phyloP scores from a whole-genome alignment of 768 basidiomycete species.

The Kwoniella dejecticola region DNA sequence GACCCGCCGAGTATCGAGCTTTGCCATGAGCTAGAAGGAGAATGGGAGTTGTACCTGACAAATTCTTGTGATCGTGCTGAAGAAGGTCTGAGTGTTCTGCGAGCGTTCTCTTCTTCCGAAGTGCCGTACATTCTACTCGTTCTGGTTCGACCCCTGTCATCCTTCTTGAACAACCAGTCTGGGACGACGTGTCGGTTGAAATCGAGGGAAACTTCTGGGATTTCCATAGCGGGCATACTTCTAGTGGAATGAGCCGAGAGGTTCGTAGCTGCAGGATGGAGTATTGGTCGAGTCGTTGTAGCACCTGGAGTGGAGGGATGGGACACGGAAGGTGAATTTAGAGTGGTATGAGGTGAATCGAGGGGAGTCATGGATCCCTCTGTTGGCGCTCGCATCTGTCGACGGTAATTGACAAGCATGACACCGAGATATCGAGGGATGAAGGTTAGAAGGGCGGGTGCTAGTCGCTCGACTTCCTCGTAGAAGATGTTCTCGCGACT shows the following conservation, averaged over 20 bases:
- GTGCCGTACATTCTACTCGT: constrained; percentile 9
- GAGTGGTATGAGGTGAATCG: constrained; percentile 6
- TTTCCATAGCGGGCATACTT: constrained; percentile 65
- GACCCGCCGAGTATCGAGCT: constrained; percentile 31
- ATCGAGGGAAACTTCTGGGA: constrained; percentile 92
- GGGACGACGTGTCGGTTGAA: constrained; percentile 95
- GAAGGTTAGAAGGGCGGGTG: constrained; percentile 85
- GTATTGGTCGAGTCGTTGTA: constrained; percentile 8
- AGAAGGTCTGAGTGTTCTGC: constrained; percentile 32
- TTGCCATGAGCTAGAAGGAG: constrained; percentile 37
- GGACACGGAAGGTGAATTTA: constrained; percentile 27
- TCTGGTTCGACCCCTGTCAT: constrained; percentile 31
- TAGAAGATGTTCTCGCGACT: constrained; percentile 97
- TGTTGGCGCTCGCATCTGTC: constrained; percentile 59
- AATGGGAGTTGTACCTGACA: constrained; percentile 17
- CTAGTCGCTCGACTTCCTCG: constrained; percentile 90
- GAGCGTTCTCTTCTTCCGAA: constrained; percentile 26
- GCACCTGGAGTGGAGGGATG: constrained; percentile 37
- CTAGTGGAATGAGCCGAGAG: constrained; percentile 11
- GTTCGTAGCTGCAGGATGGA: constrained; percentile 22
- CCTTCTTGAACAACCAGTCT: constrained; percentile 72
- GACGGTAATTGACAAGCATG: constrained; percentile 94
- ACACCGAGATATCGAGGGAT: constrained; percentile 99
- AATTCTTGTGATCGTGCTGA: constrained; percentile 41
- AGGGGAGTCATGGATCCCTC: constrained; percentile 30